Evolutionary conservation across 2,329 filamentous ascomycete genomes (phyloP), one percentile per base, ranked within the genome.

Genomic region (Fusarium algeriense): DNA sequence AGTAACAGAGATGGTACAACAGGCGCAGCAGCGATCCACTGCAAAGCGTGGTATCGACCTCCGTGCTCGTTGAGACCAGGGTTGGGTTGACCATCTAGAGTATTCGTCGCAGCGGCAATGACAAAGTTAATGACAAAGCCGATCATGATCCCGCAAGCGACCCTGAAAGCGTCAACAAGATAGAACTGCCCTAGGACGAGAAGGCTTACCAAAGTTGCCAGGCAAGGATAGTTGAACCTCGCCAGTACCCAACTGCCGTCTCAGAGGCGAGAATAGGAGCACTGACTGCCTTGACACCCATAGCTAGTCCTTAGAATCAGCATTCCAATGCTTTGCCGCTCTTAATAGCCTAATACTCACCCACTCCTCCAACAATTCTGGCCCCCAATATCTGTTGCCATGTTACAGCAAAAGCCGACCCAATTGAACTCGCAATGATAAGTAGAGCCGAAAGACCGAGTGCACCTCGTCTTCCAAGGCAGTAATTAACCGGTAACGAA

Each of bases 201-300:
- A 77, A 37, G 76, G 78, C 7, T 79, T 78, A 23, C 82, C 82
- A 84, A 4, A 85, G 74, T 43, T 86, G 84, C 84, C 84, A 86
- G 7, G 82, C 83, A 0, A 86, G 77, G 19, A 85, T 83, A 3
- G 82, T 82, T 15, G 83, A 84, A 3, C 84, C 84, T 73, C 84
- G 78, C 84, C 84, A 85, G 66, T 82, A 85, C 0, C 83, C 82
- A 17, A 85, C 79, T 0, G 84, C 82, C 0, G 83, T 85, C 71
- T 86, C 84, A 11, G 82, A 83, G 5, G 83, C 84, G 5, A 86
- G 77, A 19, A 85, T 84, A 1, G 84, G 82, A 0, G 84, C 83
- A 40, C 83, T 85, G 38, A 85, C 83, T 1, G 84, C 84, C 65
- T 85, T 85, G 30, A 86, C 79, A 0, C 84, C 84, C 84, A 86